These are phyloP conservation scores for Quercus tomentella DNA, from an alignment of 331 rosid genomes.

Conservation along the genomic window DNA sequence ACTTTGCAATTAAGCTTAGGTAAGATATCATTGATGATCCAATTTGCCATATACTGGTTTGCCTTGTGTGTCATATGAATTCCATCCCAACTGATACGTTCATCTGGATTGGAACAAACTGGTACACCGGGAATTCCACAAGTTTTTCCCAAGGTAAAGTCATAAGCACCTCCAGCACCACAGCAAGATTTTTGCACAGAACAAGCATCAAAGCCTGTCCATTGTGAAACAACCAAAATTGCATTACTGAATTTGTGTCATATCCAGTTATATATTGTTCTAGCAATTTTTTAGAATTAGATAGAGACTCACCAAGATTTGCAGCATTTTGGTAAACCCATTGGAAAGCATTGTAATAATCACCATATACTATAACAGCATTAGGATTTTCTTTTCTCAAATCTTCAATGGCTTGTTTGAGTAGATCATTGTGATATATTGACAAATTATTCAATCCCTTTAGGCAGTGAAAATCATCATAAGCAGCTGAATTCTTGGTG, in stretches of 20 bases:
- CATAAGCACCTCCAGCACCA: constrained; percentile 7
- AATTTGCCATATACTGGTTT: not conserved
- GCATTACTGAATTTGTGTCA: not conserved
- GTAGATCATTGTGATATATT: constrained; percentile 1
- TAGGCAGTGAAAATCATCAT: not conserved
- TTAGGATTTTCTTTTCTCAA: constrained; percentile 8
- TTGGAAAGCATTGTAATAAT: constrained; percentile 8
- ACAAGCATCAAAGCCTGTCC: constrained; percentile 1
- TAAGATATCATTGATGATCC: constrained; percentile 10
- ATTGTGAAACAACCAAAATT: not conserved
- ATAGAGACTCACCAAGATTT: not conserved
- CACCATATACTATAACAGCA: constrained; percentile 7
- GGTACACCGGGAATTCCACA: constrained; percentile 3
- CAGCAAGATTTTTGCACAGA: constrained; percentile 20
- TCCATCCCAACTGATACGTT: constrained; percentile 20
- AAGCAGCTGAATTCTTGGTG: not conserved
- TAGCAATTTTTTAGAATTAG: not conserved
- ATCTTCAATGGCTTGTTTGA: constrained; percentile 2
- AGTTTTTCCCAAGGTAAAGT: not conserved
- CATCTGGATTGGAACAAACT: constrained; percentile 11
- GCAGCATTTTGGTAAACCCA: constrained; percentile 4
- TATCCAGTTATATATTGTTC: not conserved
- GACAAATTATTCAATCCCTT: not conserved
- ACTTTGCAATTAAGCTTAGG: not conserved
- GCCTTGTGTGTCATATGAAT: constrained; percentile 12